Conservation (phyloP, 352 stramenopile genomes). For the Peronospora belbahrii region DNA sequence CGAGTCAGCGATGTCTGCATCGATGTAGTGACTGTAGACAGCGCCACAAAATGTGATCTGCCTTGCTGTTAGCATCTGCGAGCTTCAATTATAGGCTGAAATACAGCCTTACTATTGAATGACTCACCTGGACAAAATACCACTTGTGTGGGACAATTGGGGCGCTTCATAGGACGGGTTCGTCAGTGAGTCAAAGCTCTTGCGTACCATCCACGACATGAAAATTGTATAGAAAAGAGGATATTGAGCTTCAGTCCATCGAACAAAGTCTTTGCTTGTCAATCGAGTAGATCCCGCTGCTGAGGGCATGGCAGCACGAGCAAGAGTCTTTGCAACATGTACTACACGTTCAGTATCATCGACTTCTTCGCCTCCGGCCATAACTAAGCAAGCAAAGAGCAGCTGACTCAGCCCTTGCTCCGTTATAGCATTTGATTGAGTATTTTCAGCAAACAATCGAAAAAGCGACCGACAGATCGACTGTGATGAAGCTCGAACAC, state of each 20-base stretch:
- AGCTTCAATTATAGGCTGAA: background rate
- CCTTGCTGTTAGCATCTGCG: background rate
- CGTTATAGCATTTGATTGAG: slow-evolving; percentile 23
- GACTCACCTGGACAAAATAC: slow-evolving; percentile 60
- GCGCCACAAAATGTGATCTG: slow-evolving; percentile 57
- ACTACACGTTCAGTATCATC: slow-evolving; percentile 27
- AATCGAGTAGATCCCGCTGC: slow-evolving; percentile 11
- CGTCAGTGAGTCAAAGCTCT: slow-evolving; percentile 42
- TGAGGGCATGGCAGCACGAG: slow-evolving; percentile 29
- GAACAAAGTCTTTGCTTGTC: slow-evolving; percentile 52
- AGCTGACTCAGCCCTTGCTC: slow-evolving; percentile 39
- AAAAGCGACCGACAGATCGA: slow-evolving; percentile 48
- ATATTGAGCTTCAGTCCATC: slow-evolving; percentile 49
- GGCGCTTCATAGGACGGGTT: slow-evolving; percentile 46
- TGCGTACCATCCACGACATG: slow-evolving; percentile 55
- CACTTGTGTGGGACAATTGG: slow-evolving; percentile 45
- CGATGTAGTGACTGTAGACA: slow-evolving; percentile 50
- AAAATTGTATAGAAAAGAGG: slow-evolving; percentile 75
- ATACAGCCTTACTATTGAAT: background rate
- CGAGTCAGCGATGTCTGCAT: slow-evolving; percentile 54
- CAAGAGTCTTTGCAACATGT: slow-evolving; percentile 35
- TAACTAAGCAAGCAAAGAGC: slow-evolving; percentile 42
- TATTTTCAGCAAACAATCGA: slow-evolving; percentile 35
- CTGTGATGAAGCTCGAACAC: slow-evolving; percentile 56
- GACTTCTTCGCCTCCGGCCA: slow-evolving; percentile 35